A percentile compares a stretch with the other conserved stretches of the same genome.
phyloP scores from a whole-genome alignment of 805 yeast species.

The Peterozyma toletana region DNA sequence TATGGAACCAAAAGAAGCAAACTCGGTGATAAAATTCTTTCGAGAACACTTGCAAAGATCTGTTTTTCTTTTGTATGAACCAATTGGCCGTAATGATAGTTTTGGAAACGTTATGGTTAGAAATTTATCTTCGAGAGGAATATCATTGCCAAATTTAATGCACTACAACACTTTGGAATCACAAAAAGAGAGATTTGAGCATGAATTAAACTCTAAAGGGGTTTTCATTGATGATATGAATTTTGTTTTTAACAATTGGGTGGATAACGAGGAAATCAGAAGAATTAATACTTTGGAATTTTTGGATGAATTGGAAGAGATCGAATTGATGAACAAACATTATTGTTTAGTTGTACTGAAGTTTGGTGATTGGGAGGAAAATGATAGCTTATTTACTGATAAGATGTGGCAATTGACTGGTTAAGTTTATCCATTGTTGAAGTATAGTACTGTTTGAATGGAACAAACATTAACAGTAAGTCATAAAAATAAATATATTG shows the following conservation, averaged over 20 bases:
- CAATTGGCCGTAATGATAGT: constrained; percentile 51
- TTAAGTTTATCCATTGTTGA: no score
- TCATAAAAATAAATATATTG: background rate
- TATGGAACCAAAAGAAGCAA: constrained; percentile 42
- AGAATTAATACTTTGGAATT: constrained; percentile 52
- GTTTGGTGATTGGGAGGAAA: constrained; percentile 15
- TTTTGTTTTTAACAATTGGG: constrained; percentile 33
- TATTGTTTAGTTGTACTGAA: constrained; percentile 35
- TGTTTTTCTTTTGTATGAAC: constrained; percentile 54
- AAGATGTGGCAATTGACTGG: no score
- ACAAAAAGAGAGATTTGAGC: constrained; percentile 29
- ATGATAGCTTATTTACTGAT: background rate
- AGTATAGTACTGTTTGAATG: no score
- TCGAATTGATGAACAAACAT: constrained; percentile 52
- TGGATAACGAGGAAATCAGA: constrained; percentile 26
- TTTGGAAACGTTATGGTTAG: constrained; percentile 66
- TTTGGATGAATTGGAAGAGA: constrained; percentile 72
- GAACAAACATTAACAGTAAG: background rate
- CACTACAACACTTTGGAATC: constrained; percentile 38
- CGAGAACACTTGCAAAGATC: constrained; percentile 15
- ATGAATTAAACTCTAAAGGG: constrained; percentile 10
- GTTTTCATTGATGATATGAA: constrained; percentile 39
- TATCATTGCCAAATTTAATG: constrained; percentile 50
- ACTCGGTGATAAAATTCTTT: constrained; percentile 37
- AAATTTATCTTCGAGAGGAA: constrained; percentile 55